phyloP scores from a whole-genome alignment of 371 early-diverging fungal species.

The Mucor mucedo region DNA sequence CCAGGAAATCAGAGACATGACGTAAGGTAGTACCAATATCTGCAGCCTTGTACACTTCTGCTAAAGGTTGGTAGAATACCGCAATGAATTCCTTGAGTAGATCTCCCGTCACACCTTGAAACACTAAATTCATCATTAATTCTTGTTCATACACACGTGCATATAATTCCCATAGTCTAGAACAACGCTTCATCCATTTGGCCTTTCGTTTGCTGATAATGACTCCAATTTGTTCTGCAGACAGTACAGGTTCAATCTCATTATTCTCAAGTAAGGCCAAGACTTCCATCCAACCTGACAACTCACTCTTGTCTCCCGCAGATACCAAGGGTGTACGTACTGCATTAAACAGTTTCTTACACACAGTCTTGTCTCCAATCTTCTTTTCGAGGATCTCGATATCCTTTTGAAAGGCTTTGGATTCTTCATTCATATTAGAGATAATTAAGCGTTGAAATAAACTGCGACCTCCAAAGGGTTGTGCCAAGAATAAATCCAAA shows the following conservation, averaged over 20 bases:
- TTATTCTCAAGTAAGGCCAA: slow-evolving; percentile 17
- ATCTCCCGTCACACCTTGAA: slow-evolving; percentile 68
- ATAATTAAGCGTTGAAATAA: slow-evolving; percentile 64
- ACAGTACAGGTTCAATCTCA: slow-evolving; percentile 15
- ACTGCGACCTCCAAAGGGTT: slow-evolving; percentile 69
- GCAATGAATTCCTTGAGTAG: slow-evolving; percentile 65
- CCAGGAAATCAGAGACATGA: slow-evolving; percentile 60
- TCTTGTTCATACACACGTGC: slow-evolving; percentile 63
- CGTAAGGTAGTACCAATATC: slow-evolving; percentile 66
- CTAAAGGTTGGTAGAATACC: slow-evolving; percentile 69
- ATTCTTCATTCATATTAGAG: slow-evolving; percentile 64
- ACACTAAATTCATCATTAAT: slow-evolving; percentile 57
- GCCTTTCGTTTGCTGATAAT: not conserved
- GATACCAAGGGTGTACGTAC: slow-evolving; percentile 41
- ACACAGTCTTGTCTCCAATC: slow-evolving; percentile 50
- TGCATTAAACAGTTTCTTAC: slow-evolving; percentile 60
- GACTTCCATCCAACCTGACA: slow-evolving; percentile 3
- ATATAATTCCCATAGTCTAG: slow-evolving; percentile 56
- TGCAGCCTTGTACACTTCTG: slow-evolving; percentile 70
- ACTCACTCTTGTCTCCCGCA: too few species aligned
- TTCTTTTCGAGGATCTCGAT: slow-evolving; percentile 49
- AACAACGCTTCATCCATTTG: slow-evolving; percentile 33
- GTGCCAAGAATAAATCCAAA: slow-evolving; percentile 67
- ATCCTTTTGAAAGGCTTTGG: slow-evolving; percentile 54
- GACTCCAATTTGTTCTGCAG: slow-evolving; percentile 8